Evolutionary conservation across 805 yeast genomes (phyloP), one percentile per base, ranked within the genome.

Genomic region (Scheffersomyces lignosus): DNA sequence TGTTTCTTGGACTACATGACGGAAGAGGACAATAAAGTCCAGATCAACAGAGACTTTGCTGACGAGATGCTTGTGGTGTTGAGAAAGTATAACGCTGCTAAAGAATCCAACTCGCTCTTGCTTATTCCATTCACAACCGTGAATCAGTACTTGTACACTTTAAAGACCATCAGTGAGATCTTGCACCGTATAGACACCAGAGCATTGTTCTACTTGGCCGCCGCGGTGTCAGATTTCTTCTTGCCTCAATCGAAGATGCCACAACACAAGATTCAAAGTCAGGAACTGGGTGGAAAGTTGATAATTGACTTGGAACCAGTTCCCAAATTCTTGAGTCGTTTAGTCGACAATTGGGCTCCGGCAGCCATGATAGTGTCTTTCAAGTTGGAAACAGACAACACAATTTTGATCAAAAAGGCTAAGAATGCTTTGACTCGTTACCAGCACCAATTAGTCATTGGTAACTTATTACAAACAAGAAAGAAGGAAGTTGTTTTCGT

Each of bases 221-320:
- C 99, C 6, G 99, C 99, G 0, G 99, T 93, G 0, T 87, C 96
- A 5, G 99, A 93, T 58, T 93, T 93, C 62, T 93, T 90, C 64
- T 72, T 93, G 28, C 99, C 99, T 1, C 77, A 77, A 29, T 81
- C 90, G 1, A 74, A 87, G 46, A 70, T 89, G 51, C 95, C 97
- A 2, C 89, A 88, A 51, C 99, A 93, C 64, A 93, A 93, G 64
- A 93, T 93, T 44, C 99, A 93, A 62, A 83, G 95, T 4, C 81
- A 80, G 40, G 80, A 77, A 13, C 27, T 33, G 15, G 77, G 78
- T 8, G 95, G 95, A 3, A 87, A 86, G 53, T 67, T 93, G 30
- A 77, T 83, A 6, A 87, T 93, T 8, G 85, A 89, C 49, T 66
- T 93, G 47, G 97, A 91, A 56, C 98, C 96, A 4, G 99, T 93